Conservation (phyloP, 2,329 filamentous ascomycete species). For the Fusarium begoniae region DNA sequence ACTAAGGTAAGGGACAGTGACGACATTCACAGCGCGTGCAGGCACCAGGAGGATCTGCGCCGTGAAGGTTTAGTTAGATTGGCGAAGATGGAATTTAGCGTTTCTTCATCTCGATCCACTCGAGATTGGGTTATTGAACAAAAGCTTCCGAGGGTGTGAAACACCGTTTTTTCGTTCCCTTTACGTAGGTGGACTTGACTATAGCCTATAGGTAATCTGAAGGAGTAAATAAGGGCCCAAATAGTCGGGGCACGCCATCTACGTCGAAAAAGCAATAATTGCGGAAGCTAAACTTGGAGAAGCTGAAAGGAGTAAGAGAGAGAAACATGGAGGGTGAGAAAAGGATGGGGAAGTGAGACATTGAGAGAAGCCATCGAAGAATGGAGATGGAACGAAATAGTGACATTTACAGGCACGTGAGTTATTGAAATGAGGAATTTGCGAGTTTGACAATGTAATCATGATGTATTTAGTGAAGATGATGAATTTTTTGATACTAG, state of each 20-base stretch:
- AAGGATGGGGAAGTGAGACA: constrained; percentile 31
- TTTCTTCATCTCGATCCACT: constrained; percentile 19
- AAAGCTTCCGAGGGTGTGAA: not conserved
- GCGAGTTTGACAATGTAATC: not conserved
- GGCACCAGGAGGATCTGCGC: constrained; percentile 16
- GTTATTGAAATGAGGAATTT: not conserved
- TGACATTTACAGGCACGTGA: constrained; percentile 4
- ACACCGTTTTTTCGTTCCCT: not conserved
- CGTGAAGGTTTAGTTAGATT: not conserved
- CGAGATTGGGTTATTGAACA: not conserved
- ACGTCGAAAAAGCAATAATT: constrained; percentile 8
- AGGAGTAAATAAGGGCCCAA: not conserved
- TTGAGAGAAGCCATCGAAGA: constrained; percentile 23
- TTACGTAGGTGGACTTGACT: not conserved
- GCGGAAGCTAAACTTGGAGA: constrained; percentile 18
- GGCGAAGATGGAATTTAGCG: constrained; percentile 1
- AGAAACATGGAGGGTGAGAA: constrained; percentile 15
- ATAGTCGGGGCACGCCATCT: constrained; percentile 8
- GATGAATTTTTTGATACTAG: not conserved
- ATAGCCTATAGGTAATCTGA: not conserved
- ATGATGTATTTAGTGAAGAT: not conserved
- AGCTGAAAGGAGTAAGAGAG: constrained; percentile 20
- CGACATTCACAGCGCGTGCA: constrained; percentile 14
- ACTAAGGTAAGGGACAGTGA: constrained; percentile 20
- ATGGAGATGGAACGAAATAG: not conserved